Percentiles rank a stretch among this genome's conserved stretches.
phyloP scores from a whole-genome alignment of 2,329 filamentous ascomycete genomes.

The Fusarium brevicatenulatum region DNA sequence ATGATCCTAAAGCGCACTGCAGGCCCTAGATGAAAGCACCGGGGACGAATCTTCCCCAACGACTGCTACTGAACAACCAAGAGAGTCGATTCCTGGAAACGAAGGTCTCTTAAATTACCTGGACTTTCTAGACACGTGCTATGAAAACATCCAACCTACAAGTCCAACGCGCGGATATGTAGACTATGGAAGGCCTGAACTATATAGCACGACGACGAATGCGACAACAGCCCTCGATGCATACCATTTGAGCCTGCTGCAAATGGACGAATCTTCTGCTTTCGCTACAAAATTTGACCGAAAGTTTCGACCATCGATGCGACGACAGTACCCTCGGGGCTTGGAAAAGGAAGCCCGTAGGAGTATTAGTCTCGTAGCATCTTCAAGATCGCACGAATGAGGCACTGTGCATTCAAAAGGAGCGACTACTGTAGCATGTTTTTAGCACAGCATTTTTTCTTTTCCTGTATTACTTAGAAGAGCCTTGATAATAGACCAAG shows the following conservation, averaged over 20 bases:
- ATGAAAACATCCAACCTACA: not conserved
- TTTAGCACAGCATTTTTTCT: not conserved
- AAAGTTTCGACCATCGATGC: not conserved
- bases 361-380: not conserved
- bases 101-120: not conserved
- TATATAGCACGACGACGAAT: accelerated
- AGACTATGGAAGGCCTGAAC: not conserved
- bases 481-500: not conserved
- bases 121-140: not conserved
- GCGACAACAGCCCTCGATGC: not conserved
- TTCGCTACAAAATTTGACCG: not conserved
- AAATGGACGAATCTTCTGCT: not conserved
- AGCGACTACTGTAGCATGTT: not conserved
- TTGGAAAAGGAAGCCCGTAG: conserved; percentile 1
- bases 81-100: not conserved
- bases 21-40: not conserved
- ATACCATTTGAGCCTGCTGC: not conserved
- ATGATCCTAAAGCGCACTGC: not conserved
- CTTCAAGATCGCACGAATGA: not conserved
- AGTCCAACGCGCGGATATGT: not conserved
- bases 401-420: not conserved
- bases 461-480: not conserved
- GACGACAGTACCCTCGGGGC: not conserved
- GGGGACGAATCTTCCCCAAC: not conserved
- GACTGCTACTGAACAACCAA: not conserved